phyloP scores from a whole-genome alignment of 495 filamentous ascomycete species.

The Jackrogersella multiformis region DNA sequence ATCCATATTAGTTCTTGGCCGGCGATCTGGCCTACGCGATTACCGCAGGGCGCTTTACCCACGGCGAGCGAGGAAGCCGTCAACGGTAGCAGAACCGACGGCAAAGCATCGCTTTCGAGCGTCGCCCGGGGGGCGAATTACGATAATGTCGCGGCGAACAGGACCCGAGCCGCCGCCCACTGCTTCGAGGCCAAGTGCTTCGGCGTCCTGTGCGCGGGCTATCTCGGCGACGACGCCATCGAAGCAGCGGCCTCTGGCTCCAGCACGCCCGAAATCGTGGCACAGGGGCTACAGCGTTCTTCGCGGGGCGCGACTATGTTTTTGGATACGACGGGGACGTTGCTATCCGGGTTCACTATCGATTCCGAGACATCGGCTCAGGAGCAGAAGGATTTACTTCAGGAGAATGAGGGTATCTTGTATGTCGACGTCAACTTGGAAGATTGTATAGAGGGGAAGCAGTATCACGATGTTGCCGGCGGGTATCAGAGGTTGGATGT shows the following conservation, averaged over 20 bases:
- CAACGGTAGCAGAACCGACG: not conserved
- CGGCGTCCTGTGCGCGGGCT: slow-evolving; percentile 50
- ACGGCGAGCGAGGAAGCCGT: slow-evolving; percentile 26
- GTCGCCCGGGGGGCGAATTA: slow-evolving; percentile 41
- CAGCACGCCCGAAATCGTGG: slow-evolving; percentile 13
- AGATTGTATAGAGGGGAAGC: slow-evolving; percentile 54
- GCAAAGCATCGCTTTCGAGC: not conserved
- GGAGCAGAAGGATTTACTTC: slow-evolving; percentile 43
- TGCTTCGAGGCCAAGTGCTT: slow-evolving; percentile 60
- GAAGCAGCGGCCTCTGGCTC: slow-evolving; percentile 25
- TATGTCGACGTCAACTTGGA: slow-evolving; percentile 56
- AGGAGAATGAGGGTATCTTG: slow-evolving; percentile 51
- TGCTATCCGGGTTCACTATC: slow-evolving; percentile 42
- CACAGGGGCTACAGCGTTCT: slow-evolving; percentile 27
- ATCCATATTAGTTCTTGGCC: slow-evolving; percentile 52
- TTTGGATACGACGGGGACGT: slow-evolving; percentile 51
- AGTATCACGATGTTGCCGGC: slow-evolving; percentile 56
- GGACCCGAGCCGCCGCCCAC: slow-evolving; percentile 52
- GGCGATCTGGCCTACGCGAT: slow-evolving; percentile 46
- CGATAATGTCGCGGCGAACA: slow-evolving; percentile 55
- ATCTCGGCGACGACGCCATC: slow-evolving; percentile 45
- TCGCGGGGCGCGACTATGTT: slow-evolving; percentile 51
- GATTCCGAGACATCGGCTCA: slow-evolving; percentile 12
- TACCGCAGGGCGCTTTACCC: slow-evolving; percentile 33
- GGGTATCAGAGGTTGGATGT: slow-evolving; percentile 57